Conservation (phyloP, 1,139 yeast species). For the Candida neerlandica region DNA sequence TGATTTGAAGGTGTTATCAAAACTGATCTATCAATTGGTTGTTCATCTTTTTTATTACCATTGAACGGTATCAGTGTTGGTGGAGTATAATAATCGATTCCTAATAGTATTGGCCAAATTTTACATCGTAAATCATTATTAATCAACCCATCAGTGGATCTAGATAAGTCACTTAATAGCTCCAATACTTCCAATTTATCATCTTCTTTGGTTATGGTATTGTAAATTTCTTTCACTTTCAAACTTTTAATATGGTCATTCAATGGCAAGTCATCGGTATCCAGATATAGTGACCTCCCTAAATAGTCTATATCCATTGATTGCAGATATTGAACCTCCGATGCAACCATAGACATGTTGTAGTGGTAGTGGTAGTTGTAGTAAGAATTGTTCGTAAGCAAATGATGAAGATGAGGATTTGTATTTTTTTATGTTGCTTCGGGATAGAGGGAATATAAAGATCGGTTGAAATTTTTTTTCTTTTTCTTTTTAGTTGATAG, state of each 20-base stretch:
- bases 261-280: slow-evolving; percentile 39
- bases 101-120: slow-evolving; percentile 53
- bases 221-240: slow-evolving; percentile 41
- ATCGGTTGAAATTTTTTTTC: too few species aligned
- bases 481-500: too few species aligned
- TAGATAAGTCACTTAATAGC: slow-evolving; percentile 36
- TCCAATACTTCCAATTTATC: slow-evolving; percentile 15
- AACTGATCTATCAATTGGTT: not conserved
- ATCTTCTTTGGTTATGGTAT: slow-evolving; percentile 17
- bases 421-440: too few species aligned
- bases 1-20: slow-evolving; percentile 6
- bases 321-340: slow-evolving; percentile 7
- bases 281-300: slow-evolving; percentile 51
- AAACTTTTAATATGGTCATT: slow-evolving; percentile 37
- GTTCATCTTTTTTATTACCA: not conserved
- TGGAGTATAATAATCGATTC: slow-evolving; percentile 14
- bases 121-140: slow-evolving; percentile 39
- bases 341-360: slow-evolving; percentile 8
- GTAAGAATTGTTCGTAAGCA: too few species aligned
- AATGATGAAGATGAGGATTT: too few species aligned
- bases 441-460: too few species aligned
- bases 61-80: not conserved
- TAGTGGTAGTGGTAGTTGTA: not conserved
- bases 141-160: slow-evolving; percentile 53
- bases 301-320: slow-evolving; percentile 48